Percentiles rank a stretch among this genome's conserved stretches.
Conservation (phyloP, 441 rosid genomes). For the Croton laevigatus region DNA sequence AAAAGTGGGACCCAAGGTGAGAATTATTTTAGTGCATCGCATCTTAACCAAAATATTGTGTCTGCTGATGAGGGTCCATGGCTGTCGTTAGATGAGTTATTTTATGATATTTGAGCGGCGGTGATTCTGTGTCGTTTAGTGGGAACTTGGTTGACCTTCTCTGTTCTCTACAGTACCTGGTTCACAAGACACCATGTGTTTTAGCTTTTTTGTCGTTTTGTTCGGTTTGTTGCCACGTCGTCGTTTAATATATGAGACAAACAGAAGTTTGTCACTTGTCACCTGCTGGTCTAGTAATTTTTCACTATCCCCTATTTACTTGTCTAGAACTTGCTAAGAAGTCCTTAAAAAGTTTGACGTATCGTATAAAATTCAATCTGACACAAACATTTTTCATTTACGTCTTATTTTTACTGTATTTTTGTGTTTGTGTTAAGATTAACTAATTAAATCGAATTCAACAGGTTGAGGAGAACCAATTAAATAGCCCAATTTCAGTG, state of each 20-base stretch:
- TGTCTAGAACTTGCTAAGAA: too few species aligned
- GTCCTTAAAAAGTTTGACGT: too few species aligned
- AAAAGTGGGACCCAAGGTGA: slow-evolving; percentile 55
- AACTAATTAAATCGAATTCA: slow-evolving; percentile 4
- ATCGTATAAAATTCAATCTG: too few species aligned
- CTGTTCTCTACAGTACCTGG: slow-evolving; percentile 14
- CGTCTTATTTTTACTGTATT: background rate
- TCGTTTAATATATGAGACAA: slow-evolving; percentile 2
- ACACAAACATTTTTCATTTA: too few species aligned
- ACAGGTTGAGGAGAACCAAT: slow-evolving; percentile 44
- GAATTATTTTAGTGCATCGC: slow-evolving; percentile 20
- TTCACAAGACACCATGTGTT: background rate
- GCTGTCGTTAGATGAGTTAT: slow-evolving; percentile 1
- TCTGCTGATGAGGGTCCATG: slow-evolving; percentile 39
- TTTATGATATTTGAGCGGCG: slow-evolving; percentile 7
- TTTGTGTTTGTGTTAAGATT: too few species aligned
- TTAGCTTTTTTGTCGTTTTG: background rate
- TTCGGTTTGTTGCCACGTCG: too few species aligned
- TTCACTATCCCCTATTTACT: too few species aligned
- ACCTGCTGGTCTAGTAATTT: background rate
- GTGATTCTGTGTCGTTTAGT: slow-evolving; percentile 27
- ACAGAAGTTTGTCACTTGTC: background rate
- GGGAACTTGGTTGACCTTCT: slow-evolving; percentile 26
- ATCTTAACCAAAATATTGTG: slow-evolving; percentile 27
- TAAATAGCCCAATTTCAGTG: slow-evolving; percentile 50